Percentiles rank a stretch among this genome's conserved stretches.
These are phyloP conservation scores for Bocquillonia castaneifolia DNA, from an alignment of 441 rosid species.

Conservation along the genomic window DNA sequence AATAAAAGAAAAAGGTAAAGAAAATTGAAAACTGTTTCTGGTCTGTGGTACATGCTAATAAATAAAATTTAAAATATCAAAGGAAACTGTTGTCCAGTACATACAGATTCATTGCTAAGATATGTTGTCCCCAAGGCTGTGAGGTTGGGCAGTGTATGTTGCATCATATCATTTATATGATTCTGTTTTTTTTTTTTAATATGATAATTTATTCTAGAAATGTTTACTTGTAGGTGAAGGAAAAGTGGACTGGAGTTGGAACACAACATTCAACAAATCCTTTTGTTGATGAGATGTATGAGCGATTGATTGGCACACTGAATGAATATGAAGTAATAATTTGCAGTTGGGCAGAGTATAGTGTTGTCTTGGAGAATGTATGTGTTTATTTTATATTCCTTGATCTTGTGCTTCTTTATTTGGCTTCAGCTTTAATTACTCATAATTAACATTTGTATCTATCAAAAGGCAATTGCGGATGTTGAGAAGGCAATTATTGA, in stretches of 20 bases:
- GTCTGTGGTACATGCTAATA: too few species aligned
- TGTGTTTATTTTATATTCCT: constrained; percentile 24
- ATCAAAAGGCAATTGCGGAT: constrained; percentile 69
- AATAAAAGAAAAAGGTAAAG: too few species aligned
- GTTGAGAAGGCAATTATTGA: constrained; percentile 75
- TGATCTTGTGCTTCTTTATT: not conserved
- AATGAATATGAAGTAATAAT: constrained; percentile 75
- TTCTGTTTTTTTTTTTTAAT: not conserved
- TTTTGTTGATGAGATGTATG: constrained; percentile 81
- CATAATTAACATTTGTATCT: constrained; percentile 1
- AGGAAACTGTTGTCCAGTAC: not conserved
- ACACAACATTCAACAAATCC: constrained; percentile 72
- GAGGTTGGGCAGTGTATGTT: not conserved
- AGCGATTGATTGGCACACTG: constrained; percentile 52
- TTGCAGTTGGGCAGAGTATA: constrained; percentile 81
- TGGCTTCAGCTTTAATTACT: constrained; percentile 5
- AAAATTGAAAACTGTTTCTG: too few species aligned
- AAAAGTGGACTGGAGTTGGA: constrained; percentile 54
- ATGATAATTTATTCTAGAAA: constrained; percentile 3
- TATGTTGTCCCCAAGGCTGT: not conserved
- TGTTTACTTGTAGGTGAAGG: constrained; percentile 63
- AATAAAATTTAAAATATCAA: not conserved
- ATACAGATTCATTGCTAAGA: not conserved
- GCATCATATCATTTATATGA: too few species aligned
- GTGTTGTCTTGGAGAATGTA: constrained; percentile 68